Percentiles rank a stretch among this genome's conserved stretches.
phyloP scores from a whole-genome alignment of 2,329 filamentous ascomycete species.

The Colletotrichum sp. region DNA sequence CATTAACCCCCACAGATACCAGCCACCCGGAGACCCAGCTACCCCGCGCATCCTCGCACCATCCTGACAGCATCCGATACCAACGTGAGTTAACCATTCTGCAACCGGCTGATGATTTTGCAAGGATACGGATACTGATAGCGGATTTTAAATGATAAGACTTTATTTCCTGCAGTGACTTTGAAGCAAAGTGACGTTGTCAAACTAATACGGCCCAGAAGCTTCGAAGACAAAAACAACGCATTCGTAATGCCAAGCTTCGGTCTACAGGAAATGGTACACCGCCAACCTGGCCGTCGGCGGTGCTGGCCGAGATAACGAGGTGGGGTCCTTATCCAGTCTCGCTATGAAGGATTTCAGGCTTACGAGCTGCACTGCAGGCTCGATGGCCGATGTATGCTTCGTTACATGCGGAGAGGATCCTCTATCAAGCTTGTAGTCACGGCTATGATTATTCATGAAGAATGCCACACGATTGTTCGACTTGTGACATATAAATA shows the following conservation, averaged over 20 bases:
- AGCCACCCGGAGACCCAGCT: not conserved
- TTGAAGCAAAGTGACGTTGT: not conserved
- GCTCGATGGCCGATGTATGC: not conserved
- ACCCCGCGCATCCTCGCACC: not conserved
- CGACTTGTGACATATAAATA: not conserved
- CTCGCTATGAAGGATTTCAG: not conserved
- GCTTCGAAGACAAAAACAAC: not conserved
- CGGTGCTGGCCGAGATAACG: not conserved
- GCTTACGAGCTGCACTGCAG: not conserved
- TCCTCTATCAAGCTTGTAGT: not conserved
- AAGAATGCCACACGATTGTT: not conserved
- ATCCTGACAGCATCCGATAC: not conserved
- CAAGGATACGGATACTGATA: not conserved
- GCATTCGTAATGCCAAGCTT: not conserved
- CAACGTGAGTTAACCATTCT: not conserved
- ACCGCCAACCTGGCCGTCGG: not conserved
- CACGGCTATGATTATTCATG: not conserved
- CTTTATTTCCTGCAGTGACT: not conserved
- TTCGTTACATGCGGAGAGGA: not conserved
- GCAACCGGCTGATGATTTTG: not conserved
- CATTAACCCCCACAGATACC: not conserved
- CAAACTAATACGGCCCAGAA: not conserved
- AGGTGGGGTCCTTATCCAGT: not conserved
- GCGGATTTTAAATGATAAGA: not conserved
- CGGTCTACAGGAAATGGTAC: not conserved